phyloP scores from a whole-genome alignment of 2,329 filamentous ascomycete genomes.

The Pyrenophora teres region DNA sequence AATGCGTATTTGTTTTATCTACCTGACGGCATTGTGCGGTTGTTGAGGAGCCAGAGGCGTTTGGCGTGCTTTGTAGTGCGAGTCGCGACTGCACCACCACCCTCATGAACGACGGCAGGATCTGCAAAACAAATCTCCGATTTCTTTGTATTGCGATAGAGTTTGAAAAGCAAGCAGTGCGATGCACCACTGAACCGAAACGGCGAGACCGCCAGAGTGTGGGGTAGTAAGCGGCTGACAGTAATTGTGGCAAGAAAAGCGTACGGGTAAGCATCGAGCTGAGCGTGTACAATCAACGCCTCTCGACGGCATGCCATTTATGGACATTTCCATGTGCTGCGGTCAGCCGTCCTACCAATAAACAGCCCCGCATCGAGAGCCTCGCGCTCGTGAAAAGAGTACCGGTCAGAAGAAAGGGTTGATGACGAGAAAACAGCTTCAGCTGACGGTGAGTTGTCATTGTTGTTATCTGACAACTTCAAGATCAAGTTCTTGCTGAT shows the following conservation, averaged over 20 bases:
- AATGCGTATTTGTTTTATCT: constrained; percentile 1
- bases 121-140: constrained; percentile 14
- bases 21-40: constrained; percentile 1
- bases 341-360: background rate
- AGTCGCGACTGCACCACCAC: background rate
- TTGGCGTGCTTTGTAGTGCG: background rate
- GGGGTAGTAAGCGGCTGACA: constrained; percentile 24
- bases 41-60: constrained; percentile 7
- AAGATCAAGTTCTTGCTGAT: constrained; percentile 9
- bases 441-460: background rate
- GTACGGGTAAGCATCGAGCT: constrained; percentile 16
- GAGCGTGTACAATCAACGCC: constrained; percentile 5
- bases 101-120: constrained; percentile 1
- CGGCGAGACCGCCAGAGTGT: constrained; percentile 24
- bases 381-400: background rate
- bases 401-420: background rate
- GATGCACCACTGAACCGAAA: constrained; percentile 17
- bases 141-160: constrained; percentile 7
- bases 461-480: background rate
- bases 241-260: constrained; percentile 14
- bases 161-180: constrained; percentile 13
- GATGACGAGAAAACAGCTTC: background rate
- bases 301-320: background rate
- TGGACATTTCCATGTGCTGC: background rate
- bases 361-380: background rate